Percentiles rank a stretch among this genome's conserved stretches.
These are phyloP conservation scores for Vaucheria bursata DNA, from an alignment of 352 stramenopile genomes.

Conservation along the genomic window DNA sequence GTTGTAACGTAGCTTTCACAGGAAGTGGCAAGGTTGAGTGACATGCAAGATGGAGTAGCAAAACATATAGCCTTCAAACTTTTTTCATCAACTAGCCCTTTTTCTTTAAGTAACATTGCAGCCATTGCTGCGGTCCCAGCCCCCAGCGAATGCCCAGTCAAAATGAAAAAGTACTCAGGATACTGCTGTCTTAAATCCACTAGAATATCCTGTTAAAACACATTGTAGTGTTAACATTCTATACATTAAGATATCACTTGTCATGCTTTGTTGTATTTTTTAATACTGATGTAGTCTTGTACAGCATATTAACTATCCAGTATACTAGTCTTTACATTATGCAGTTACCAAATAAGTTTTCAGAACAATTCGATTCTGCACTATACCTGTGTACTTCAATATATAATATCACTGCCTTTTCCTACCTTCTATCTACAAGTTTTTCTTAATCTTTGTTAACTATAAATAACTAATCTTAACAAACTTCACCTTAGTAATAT, in stretches of 20 bases:
- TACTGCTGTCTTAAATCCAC: not conserved
- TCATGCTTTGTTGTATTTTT: not conserved
- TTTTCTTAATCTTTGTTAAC: too few relatives aligned
- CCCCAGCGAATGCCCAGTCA: constrained; percentile 41
- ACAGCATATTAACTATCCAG: too few relatives aligned
- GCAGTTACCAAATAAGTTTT: too few relatives aligned
- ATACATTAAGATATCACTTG: not conserved
- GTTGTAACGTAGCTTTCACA: constrained; percentile 22
- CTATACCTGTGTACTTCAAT: too few relatives aligned
- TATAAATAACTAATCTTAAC: too few relatives aligned
- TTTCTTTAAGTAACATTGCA: constrained; percentile 21
- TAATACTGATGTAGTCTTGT: too few relatives aligned
- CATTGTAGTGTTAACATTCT: not conserved
- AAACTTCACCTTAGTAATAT: too few relatives aligned
- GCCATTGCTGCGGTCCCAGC: constrained; percentile 34
- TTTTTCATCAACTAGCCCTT: not conserved
- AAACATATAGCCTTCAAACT: constrained; percentile 21
- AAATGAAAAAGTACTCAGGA: not conserved
- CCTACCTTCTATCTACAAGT: too few relatives aligned
- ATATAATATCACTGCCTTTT: too few relatives aligned
- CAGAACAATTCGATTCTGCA: too few relatives aligned
- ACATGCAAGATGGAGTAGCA: constrained; percentile 34
- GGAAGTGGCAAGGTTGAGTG: constrained; percentile 19
- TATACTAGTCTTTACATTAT: too few relatives aligned
- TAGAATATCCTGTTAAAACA: not conserved